These are phyloP conservation scores for Talaromyces trachyspermus DNA, from an alignment of 495 filamentous ascomycete species.

Conservation along the genomic window DNA sequence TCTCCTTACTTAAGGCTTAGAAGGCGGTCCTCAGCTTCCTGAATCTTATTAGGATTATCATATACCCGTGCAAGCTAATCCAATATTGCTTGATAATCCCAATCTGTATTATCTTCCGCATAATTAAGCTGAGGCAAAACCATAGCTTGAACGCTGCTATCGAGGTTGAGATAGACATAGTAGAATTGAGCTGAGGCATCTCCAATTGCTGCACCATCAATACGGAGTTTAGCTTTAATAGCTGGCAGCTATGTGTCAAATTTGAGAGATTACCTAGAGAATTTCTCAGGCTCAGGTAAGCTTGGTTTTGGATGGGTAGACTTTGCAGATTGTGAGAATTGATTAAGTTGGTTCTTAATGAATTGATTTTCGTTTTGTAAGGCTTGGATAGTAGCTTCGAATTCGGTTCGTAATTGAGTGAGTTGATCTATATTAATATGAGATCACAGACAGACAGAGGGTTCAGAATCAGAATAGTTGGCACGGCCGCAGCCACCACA, in stretches of 20 bases:
- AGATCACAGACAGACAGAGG: neutral
- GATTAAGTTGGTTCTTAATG: neutral
- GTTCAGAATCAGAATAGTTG: neutral
- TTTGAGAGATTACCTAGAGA: neutral
- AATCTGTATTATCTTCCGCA: neutral
- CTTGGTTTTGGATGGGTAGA: neutral
- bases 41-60: too few relatives aligned
- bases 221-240: neutral
- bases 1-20: neutral
- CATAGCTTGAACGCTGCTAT: too few relatives aligned
- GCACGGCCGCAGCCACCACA: neutral
- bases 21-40: conserved; percentile 1
- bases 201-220: neutral
- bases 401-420: neutral
- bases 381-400: neutral
- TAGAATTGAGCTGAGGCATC: neutral
- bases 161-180: neutral
- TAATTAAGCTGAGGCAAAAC: neutral
- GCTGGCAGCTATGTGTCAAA: neutral
- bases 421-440: neutral
- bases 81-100: neutral
- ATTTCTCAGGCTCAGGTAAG: neutral
- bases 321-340: neutral
- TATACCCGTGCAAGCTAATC: neutral
- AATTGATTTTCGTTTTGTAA: neutral